Conservation (phyloP, 257 asterid species). For the Ballota nigra region DNA sequence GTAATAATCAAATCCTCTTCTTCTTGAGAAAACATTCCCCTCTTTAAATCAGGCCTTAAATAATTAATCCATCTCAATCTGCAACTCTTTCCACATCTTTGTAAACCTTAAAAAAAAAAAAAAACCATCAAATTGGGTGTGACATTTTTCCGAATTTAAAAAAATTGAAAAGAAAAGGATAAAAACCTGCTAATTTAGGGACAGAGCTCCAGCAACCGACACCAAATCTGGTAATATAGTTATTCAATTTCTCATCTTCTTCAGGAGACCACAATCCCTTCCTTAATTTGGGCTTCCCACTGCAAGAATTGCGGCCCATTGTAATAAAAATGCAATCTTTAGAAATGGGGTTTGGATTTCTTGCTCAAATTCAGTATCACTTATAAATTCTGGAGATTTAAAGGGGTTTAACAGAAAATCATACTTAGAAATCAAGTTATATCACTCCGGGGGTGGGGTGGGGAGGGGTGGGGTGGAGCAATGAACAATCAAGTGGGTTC, state of each 20-base stretch:
- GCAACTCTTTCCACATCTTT: constrained; percentile 88
- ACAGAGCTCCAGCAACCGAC: constrained; percentile 97
- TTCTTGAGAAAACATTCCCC: constrained; percentile 76
- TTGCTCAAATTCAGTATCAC: constrained; percentile 5
- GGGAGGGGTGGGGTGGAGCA: constrained; percentile 21
- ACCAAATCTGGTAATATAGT: constrained; percentile 59
- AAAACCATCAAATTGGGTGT: background rate
- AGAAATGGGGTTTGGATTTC: constrained; percentile 17
- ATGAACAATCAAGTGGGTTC: constrained; percentile 49
- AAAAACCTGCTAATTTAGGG: constrained; percentile 78
- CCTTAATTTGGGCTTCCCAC: constrained; percentile 63
- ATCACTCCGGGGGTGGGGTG: constrained; percentile 15
- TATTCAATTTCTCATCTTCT: constrained; percentile 73
- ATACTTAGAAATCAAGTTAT: constrained; percentile 44
- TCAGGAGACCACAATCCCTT: constrained; percentile 97
- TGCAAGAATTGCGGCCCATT: constrained; percentile 74
- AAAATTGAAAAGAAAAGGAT: background rate
- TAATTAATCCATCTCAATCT: constrained; percentile 84
- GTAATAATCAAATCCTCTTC: constrained; percentile 67
- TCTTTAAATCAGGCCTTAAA: constrained; percentile 78
- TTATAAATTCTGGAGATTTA: constrained; percentile 14
- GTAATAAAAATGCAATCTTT: background rate
- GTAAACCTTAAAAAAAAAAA: constrained; percentile 39
- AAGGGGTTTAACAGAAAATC: constrained; percentile 27
- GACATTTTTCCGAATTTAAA: no score